phyloP scores from a whole-genome alignment of 305 asterid genomes.

The Solanum hybrid region DNA sequence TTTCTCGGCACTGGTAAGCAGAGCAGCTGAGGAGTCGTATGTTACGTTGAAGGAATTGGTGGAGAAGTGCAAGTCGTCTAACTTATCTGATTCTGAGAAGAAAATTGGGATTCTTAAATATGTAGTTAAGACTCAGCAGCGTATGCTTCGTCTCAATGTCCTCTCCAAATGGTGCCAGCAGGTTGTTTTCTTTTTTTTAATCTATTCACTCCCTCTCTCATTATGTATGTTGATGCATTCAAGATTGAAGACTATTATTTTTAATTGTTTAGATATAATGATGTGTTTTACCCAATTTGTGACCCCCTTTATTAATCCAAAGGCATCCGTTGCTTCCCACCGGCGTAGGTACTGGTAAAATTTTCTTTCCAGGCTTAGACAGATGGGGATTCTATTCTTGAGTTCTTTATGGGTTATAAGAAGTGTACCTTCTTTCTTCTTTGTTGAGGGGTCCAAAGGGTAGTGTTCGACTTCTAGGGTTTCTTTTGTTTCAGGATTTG shows the following conservation, averaged over 20 bases:
- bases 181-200: slow-evolving; percentile 21
- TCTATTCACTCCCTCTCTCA: neutral
- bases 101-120: slow-evolving; percentile 84
- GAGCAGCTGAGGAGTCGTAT: slow-evolving; percentile 83
- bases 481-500: neutral
- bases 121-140: slow-evolving; percentile 90
- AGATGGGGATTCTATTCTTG: neutral
- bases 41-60: slow-evolving; percentile 68
- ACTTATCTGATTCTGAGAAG: slow-evolving; percentile 71
- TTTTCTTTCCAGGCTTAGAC: neutral
- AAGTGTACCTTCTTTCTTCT: neutral
- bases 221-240: neutral
- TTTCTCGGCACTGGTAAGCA: slow-evolving; percentile 65
- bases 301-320: neutral
- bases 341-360: neutral
- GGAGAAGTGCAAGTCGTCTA: slow-evolving; percentile 70
- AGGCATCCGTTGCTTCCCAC: neutral
- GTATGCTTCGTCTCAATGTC: slow-evolving; percentile 95
- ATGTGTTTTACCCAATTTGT: neutral
- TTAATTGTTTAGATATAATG: neutral
- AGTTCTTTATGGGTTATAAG: neutral
- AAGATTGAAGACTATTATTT: neutral
- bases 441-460: neutral
- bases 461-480: neutral
- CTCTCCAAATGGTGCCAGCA: slow-evolving; percentile 99